These are phyloP conservation scores for Coemansia pectinata DNA, from an alignment of 192 early-diverging fungal genomes.

Conservation along the genomic window DNA sequence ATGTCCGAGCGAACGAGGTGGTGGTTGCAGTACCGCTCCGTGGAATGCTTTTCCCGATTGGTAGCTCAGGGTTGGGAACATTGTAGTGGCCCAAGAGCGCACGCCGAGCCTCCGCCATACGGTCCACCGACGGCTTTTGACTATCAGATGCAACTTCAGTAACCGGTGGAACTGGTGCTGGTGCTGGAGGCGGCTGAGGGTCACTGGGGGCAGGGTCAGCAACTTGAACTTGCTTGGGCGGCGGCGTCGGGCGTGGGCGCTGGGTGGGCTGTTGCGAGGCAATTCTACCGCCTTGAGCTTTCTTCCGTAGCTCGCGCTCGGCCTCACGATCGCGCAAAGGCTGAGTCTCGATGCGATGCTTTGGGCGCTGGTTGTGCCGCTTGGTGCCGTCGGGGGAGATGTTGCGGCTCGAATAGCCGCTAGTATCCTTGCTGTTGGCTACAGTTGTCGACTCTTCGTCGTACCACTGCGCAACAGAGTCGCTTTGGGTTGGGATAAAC, in stretches of 20 bases:
- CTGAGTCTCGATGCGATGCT: conserved; percentile 48
- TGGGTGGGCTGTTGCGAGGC: background rate
- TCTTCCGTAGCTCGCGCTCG: conserved; percentile 42
- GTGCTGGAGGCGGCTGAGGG: background rate
- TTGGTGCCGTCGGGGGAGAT: conserved; percentile 32
- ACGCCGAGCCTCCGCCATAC: conserved; percentile 41
- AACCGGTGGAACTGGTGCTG: background rate
- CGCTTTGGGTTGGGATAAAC: background rate
- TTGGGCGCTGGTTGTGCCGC: conserved; percentile 18
- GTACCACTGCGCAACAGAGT: conserved; percentile 11
- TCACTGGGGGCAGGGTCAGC: background rate
- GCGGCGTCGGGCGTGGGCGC: background rate
- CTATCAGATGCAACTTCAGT: background rate
- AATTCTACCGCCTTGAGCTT: background rate
- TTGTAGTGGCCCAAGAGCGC: conserved; percentile 49
- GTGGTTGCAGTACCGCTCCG: conserved; percentile 18
- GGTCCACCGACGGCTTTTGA: conserved; percentile 15
- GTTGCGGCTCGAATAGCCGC: conserved; percentile 30
- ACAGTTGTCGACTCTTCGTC: conserved; percentile 4
- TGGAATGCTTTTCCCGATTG: conserved; percentile 38
- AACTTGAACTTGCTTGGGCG: background rate
- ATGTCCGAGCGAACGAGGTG: conserved; percentile 13
- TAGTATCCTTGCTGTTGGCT: conserved; percentile 25
- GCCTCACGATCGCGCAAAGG: conserved; percentile 54
- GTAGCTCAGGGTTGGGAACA: conserved; percentile 22